These are phyloP conservation scores for Zalaria obscura DNA, from an alignment of 2,329 filamentous ascomycete genomes.

Conservation along the genomic window DNA sequence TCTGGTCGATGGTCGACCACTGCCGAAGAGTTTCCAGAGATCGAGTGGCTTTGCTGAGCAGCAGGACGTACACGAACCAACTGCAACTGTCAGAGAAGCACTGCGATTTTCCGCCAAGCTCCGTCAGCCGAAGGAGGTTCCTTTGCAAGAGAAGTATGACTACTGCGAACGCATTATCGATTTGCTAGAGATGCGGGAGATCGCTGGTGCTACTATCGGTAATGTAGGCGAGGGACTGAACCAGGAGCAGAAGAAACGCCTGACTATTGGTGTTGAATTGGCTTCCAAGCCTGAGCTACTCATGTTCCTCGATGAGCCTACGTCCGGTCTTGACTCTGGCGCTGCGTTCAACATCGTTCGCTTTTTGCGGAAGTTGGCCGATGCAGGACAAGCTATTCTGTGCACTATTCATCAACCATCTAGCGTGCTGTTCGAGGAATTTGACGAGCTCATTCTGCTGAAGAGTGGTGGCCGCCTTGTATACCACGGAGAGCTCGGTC, in stretches of 20 bases:
- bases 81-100: slow-evolving; percentile 41
- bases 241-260: slow-evolving; percentile 46
- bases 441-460: slow-evolving; percentile 29
- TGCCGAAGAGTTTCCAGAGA: slow-evolving; percentile 45
- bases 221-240: slow-evolving; percentile 48
- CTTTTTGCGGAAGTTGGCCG: slow-evolving; percentile 47
- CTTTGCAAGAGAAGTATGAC: slow-evolving; percentile 43
- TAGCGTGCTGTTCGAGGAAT: slow-evolving; percentile 38
- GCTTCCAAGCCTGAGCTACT: slow-evolving; percentile 38
- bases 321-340: slow-evolving; percentile 47
- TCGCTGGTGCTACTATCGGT: slow-evolving; percentile 55
- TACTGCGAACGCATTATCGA: slow-evolving; percentile 54
- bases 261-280: slow-evolving; percentile 39
- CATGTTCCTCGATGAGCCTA: slow-evolving; percentile 47
- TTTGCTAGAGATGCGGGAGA: slow-evolving; percentile 52
- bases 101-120: slow-evolving; percentile 42
- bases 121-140: slow-evolving; percentile 40
- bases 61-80: slow-evolving; percentile 46
- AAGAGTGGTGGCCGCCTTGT: slow-evolving; percentile 28
- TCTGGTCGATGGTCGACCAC: slow-evolving; percentile 46
- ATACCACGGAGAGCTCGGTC: slow-evolving; percentile 32
- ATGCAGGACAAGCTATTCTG: slow-evolving; percentile 28
- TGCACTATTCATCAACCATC: slow-evolving; percentile 42
- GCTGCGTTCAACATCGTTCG: slow-evolving; percentile 48
- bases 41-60: slow-evolving; percentile 63